These are phyloP conservation scores for Magnolia kwangsiensis DNA, from an alignment of 164 flowering plant species.

Conservation along the genomic window DNA sequence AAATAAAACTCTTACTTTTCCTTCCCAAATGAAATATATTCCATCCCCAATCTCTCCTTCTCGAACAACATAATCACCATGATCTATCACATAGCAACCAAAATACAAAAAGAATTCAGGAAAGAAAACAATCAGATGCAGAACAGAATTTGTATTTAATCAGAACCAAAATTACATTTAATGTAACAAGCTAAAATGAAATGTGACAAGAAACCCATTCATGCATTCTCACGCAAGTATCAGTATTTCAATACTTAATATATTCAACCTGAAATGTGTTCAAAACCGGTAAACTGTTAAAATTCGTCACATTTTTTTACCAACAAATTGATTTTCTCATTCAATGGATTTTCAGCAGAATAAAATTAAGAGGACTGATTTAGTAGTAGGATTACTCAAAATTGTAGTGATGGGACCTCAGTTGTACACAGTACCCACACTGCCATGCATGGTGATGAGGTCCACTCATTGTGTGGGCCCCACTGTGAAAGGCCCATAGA, in stretches of 20 bases:
- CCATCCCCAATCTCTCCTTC: constrained; percentile 77
- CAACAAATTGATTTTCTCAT: too few species aligned
- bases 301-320: too few species aligned
- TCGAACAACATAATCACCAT: constrained; percentile 59
- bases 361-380: too few species aligned
- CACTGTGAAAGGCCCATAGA: too few species aligned
- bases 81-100: constrained; percentile 26
- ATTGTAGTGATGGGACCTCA: too few species aligned
- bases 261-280: neutral
- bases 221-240: neutral
- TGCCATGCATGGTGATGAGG: too few species aligned
- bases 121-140: neutral
- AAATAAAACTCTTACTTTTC: constrained; percentile 54
- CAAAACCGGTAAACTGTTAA: too few species aligned
- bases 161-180: neutral
- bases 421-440: too few species aligned
- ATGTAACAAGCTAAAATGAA: neutral
- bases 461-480: too few species aligned
- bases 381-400: too few species aligned
- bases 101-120: neutral
- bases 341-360: too few species aligned
- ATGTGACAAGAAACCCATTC: neutral
- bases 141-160: neutral
- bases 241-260: neutral
- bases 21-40: constrained; percentile 80